phyloP scores from a whole-genome alignment of 257 asterid species.

The Perilla frutescens region DNA sequence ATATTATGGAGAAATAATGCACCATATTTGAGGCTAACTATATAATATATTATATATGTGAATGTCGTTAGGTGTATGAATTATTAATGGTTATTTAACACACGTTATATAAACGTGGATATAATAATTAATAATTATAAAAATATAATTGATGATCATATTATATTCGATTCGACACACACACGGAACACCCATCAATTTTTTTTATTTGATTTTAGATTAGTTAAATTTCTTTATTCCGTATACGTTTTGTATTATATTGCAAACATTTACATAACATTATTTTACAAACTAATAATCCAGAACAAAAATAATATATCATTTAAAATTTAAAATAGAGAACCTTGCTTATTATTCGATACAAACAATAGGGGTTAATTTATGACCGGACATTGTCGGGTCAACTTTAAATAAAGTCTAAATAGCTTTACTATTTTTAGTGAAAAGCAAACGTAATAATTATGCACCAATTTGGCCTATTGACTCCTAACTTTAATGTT shows the following conservation, averaged over 20 bases:
- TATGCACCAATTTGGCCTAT: neutral
- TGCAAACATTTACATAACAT: too few species aligned
- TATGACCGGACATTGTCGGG: neutral
- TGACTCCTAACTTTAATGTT: too few species aligned
- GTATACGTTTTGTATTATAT: too few species aligned
- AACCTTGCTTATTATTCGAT: too few species aligned
- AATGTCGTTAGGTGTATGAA: neutral
- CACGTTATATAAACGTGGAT: neutral
- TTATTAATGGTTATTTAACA: neutral
- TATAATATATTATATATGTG: neutral
- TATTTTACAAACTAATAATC: too few species aligned
- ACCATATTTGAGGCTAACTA: neutral
- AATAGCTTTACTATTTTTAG: neutral
- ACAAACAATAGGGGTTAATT: neutral
- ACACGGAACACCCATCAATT: too few species aligned
- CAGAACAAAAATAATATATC: neutral
- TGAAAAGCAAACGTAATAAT: conserved; percentile 3
- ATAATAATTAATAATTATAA: too few species aligned
- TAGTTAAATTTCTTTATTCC: too few species aligned
- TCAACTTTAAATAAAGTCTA: neutral
- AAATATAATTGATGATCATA: too few species aligned
- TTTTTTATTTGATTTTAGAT: too few species aligned
- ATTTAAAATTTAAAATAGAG: too few species aligned
- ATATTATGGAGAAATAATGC: neutral
- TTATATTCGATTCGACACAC: too few species aligned